These are phyloP conservation scores for Alectoria sarmentosa DNA, from an alignment of 495 filamentous ascomycete genomes.

Conservation along the genomic window DNA sequence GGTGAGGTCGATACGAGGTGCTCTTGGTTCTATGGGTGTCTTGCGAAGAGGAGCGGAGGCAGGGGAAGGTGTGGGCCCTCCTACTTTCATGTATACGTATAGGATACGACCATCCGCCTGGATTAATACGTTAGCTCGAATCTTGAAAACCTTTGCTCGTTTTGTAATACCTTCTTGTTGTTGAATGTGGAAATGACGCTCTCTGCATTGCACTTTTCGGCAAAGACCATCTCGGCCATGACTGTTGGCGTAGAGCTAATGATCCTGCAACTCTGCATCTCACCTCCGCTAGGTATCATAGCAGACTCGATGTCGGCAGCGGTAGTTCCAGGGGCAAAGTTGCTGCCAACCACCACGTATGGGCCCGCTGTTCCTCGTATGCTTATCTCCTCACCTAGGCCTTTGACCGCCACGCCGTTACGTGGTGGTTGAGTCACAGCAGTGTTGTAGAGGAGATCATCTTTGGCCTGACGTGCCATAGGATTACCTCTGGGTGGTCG, in stretches of 20 bases:
- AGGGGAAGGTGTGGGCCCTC: conserved; percentile 29
- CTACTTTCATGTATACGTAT: conserved; percentile 62
- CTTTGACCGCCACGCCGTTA: conserved; percentile 30
- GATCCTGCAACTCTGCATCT: conserved; percentile 65
- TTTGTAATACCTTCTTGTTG: conserved; percentile 62
- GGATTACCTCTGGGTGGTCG: conserved; percentile 28
- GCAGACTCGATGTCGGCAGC: conserved; percentile 90
- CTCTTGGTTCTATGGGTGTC: conserved; percentile 26
- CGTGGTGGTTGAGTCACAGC: conserved; percentile 27
- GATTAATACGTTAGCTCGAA: conserved; percentile 1
- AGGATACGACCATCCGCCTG: conserved; percentile 84
- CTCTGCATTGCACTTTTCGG: conserved; percentile 69
- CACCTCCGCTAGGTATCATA: conserved; percentile 63
- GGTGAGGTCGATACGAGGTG: conserved; percentile 28
- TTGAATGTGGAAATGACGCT: conserved; percentile 78
- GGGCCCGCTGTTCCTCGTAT: conserved; percentile 79
- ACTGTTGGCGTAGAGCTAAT: conserved; percentile 65
- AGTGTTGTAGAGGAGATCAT: conserved; percentile 35
- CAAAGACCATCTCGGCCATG: conserved; percentile 79
- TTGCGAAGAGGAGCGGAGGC: conserved; percentile 32
- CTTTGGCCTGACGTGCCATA: conserved; percentile 36
- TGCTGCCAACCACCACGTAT: conserved; percentile 75
- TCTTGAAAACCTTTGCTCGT: neutral
- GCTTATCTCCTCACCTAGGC: conserved; percentile 48
- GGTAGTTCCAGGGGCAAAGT: conserved; percentile 89